Evolutionary conservation across 2,329 filamentous ascomycete genomes (phyloP), one percentile per base, ranked within the genome.

Genomic region (Anisogramma anomala): DNA sequence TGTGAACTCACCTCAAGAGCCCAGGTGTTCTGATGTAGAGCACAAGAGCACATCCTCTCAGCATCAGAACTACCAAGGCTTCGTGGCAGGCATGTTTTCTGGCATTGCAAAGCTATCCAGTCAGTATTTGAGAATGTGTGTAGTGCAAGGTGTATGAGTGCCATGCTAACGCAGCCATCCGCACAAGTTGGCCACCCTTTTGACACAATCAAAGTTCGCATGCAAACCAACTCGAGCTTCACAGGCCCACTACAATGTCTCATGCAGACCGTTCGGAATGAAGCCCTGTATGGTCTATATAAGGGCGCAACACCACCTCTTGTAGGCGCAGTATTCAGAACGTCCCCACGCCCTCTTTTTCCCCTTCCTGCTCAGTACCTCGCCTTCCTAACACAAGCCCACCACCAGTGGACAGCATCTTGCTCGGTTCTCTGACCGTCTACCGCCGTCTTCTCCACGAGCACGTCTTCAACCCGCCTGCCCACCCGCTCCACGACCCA

Each of bases 41-140:
- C 14, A 64, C 57, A 58, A 62, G 57, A 53, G 52, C 42, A 49
- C 52, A 39, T 53, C 49, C 17, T 45, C 48, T 35, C 48, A 52
- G 48, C 51, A 48, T 53, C 73, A 67, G 51, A 81, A 84, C 58
- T 96, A 95, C 68, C 88, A 85, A 55, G 91, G 89, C n/a, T 98
- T 96, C 58, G 85, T 95, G 20, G 91, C 85, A 1, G 91, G 91
- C n/a, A 78, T 95, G 6, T 95, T 95, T 58, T 94, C 85, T 27
- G 91, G 91, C 18, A 82, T 96, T 55, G 80, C 88, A 44, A 96
- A 96, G 65, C 67, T 95, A 43, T 77, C 75, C 54, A 85, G 86
- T 89, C 62, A 52, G 73, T 64, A 11, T 14, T 17, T 6, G 6
- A 31, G 14, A 18, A 18, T n/a, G n/a, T n/a, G n/a, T n/a, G n/a